These are phyloP conservation scores for Mucor circinelloides DNA, from an alignment of 371 early-diverging fungal genomes.

Conservation along the genomic window DNA sequence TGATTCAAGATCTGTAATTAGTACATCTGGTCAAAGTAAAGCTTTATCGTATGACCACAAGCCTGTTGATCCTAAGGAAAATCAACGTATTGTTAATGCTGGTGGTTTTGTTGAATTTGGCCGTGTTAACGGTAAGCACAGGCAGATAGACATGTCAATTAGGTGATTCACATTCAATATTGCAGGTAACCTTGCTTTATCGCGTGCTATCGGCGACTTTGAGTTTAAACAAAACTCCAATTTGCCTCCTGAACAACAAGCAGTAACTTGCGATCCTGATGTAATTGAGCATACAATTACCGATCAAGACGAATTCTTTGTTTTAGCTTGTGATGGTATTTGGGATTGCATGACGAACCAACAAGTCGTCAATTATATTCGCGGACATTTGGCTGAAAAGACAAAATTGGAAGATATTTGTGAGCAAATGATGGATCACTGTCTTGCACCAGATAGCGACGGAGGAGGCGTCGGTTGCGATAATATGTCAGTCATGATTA, in stretches of 20 bases:
- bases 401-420: slow-evolving; percentile 67
- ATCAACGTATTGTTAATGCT: slow-evolving; percentile 81
- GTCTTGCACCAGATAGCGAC: slow-evolving; percentile 87
- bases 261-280: slow-evolving; percentile 93
- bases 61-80: slow-evolving; percentile 82
- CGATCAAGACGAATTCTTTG: slow-evolving; percentile 87
- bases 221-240: slow-evolving; percentile 88
- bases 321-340: slow-evolving; percentile 97
- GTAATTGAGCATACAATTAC: slow-evolving; percentile 63
- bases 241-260: slow-evolving; percentile 82
- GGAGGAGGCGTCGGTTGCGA: slow-evolving; percentile 95
- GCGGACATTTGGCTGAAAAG: slow-evolving; percentile 61
- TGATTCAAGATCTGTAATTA: slow-evolving; percentile 90
- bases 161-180: not conserved
- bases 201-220: slow-evolving; percentile 97
- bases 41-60: slow-evolving; percentile 93
- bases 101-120: slow-evolving; percentile 98
- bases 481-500: slow-evolving; percentile 96
- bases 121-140: slow-evolving; percentile 86
- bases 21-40: slow-evolving; percentile 72
- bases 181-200: slow-evolving; percentile 88
- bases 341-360: slow-evolving; percentile 97
- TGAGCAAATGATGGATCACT: slow-evolving; percentile 89
- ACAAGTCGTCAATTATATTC: slow-evolving; percentile 83
- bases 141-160: not conserved